phyloP scores from a whole-genome alignment of 2,329 filamentous ascomycete genomes.

The Dothistroma pini region DNA sequence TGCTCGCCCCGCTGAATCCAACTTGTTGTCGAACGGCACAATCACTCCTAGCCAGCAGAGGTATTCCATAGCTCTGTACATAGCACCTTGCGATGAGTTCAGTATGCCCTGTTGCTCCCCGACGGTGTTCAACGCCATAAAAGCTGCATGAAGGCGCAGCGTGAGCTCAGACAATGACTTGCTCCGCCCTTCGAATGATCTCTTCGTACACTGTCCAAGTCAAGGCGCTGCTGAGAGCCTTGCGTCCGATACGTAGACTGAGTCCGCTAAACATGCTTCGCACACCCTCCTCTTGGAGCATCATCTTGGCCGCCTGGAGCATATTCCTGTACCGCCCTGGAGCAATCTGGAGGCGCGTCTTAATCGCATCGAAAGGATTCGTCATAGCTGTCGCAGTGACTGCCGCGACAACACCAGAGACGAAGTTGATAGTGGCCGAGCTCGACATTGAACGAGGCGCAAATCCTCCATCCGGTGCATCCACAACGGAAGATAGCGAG shows the following conservation, averaged over 20 bases:
- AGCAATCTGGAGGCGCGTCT: constrained; percentile 90
- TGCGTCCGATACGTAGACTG: constrained; percentile 80
- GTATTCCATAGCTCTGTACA: not conserved
- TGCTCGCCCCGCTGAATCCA: too few species aligned
- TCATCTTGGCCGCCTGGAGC: constrained; percentile 68
- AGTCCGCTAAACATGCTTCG: constrained; percentile 82
- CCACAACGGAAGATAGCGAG: constrained; percentile 23
- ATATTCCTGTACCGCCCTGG: constrained; percentile 80
- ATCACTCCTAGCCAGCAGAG: not conserved
- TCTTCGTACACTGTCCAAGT: constrained; percentile 99
- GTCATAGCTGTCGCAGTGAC: constrained; percentile 81
- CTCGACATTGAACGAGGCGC: constrained; percentile 29
- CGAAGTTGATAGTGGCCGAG: constrained; percentile 75
- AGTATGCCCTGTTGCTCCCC: not conserved
- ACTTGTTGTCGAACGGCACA: not conserved
- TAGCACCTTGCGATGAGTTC: not conserved
- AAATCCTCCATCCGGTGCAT: constrained; percentile 7
- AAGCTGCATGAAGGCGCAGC: not conserved
- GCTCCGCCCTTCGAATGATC: constrained; percentile 70
- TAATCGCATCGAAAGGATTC: constrained; percentile 95
- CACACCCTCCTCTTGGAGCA: constrained; percentile 77
- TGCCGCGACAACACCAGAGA: constrained; percentile 75
- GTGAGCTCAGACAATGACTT: constrained; percentile 12
- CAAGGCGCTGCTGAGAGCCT: constrained; percentile 88
- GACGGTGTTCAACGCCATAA: not conserved